Evolutionary conservation across 805 yeast species (phyloP), one percentile per base, ranked within the genome.

Genomic region (Kuraishia hungarica): DNA sequence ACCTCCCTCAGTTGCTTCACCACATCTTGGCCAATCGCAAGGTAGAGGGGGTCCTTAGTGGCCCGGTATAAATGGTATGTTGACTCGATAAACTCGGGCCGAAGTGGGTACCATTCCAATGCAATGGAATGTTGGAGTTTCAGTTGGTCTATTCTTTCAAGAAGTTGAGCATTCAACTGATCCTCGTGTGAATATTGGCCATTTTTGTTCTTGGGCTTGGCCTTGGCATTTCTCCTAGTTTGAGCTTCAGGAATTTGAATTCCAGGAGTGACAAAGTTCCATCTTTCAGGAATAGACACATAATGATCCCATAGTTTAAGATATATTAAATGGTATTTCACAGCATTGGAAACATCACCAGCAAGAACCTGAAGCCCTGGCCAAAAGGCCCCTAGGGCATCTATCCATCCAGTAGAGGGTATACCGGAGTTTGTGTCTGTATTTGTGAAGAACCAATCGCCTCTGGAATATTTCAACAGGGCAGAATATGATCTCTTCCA

Each of bases 1-100:
- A 74, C 71, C 1, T 70, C 67, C 55, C 81, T 72, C 28, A 87
- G 75, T 55, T 84, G 81, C 1, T 76, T 61, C 56, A 92, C 65
- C 6, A 89, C 72, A 26, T 82, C 75, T 57, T 81, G 82, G 1
- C 97, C 97, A 29, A 89, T 80, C 54, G 84, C 82, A 20, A 92
- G 70, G 66, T 84, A 91, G 63, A 90, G 76, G 2, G 97, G 96
- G 66, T 92, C 98, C 55, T 74, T 77, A 0, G 97, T 92, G 1
- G 97, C 96, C 48, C 87, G 73, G 64, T 86, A 91, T 17, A 92
- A 70, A 64, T 86, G 84, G 67, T 90, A 92, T 0, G 96, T 89
- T 0, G 96, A 87, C 66, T 92, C 98, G 49, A 89, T 78, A 61
- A 91, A 89, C 65, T 92, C 98, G 0, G 98, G 98, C 54, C 98